These are phyloP conservation scores for Plantago elongata DNA, from an alignment of 257 asterid species.

Conservation along the genomic window DNA sequence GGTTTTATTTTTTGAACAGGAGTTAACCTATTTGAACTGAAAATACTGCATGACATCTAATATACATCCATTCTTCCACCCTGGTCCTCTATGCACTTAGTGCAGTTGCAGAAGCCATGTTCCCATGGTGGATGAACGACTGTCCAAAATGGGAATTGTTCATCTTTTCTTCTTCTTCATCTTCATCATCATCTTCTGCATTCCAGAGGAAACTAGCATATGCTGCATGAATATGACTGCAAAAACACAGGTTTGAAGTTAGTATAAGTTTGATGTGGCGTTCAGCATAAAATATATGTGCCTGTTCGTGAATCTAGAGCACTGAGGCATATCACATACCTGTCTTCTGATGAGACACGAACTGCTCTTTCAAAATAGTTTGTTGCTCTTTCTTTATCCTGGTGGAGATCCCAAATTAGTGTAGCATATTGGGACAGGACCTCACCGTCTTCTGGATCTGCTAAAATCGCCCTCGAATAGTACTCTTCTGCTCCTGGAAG, in stretches of 20 bases:
- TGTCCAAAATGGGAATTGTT: not conserved
- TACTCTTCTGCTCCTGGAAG: constrained; percentile 67
- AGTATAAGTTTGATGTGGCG: not conserved
- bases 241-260: constrained; percentile 8
- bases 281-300: constrained; percentile 3
- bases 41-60: not conserved
- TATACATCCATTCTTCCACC: not conserved
- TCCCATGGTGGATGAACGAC: constrained; percentile 24
- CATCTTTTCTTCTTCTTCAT: constrained; percentile 26
- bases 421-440: constrained; percentile 65
- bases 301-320: not conserved
- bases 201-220: constrained; percentile 84
- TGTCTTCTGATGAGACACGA: constrained; percentile 51
- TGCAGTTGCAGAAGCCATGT: constrained; percentile 46
- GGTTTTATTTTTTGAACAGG: not conserved
- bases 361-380: constrained; percentile 62
- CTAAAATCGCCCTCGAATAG: constrained; percentile 70
- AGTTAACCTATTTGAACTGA: not conserved
- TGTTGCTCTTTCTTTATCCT: constrained; percentile 49
- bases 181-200: constrained; percentile 53
- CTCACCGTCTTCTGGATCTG: constrained; percentile 80
- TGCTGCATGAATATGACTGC: constrained; percentile 85
- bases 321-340: constrained; percentile 29
- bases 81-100: constrained; percentile 4
- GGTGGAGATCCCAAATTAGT: constrained; percentile 70